Evolutionary conservation across 2,329 filamentous ascomycete genomes (phyloP), one percentile per base, ranked within the genome.

Genomic region (Alternaria brassicicola): DNA sequence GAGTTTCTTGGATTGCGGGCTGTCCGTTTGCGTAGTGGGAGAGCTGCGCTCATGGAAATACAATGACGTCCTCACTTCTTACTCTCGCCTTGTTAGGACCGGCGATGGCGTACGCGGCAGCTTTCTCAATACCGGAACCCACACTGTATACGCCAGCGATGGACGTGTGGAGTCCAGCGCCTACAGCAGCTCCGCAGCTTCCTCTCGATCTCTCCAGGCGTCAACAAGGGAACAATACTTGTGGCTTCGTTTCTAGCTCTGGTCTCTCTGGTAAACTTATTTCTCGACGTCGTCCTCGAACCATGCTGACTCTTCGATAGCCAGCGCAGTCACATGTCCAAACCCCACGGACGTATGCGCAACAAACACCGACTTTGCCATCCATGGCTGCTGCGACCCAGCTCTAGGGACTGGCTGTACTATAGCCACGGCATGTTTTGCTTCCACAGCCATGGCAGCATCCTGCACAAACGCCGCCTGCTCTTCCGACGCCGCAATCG

Each of bases 321-420:
- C 61, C 49, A 66, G 61, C 9, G 66, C 73, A 17, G 55, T 76
- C 57, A 75, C 73, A 15, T 77, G 74, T 36, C 59, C 62, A 28
- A 66, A 68, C 36, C 48, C 63, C 1, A 62, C 60, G 31, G 55
- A 64, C 25, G 63, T 70, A 31, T 77, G 75, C 61, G 74, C 74
- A 30, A 76, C 74, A 47, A 76, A 76, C 55, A 69, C 66, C 6
- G 62, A 56, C 53, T 65, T 66, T 15, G 72, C 68, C 39, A 69
- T 71, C 4, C 73, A 76, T 33, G 74, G 74, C 46, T 77, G 75
- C 64, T 77, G 75, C 59, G 55, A 74, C 42, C 60, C 67, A 1
- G 31, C 53, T 1, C 42, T 61, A 7, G 57, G 72, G 2, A 50
- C 63, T 1, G 26, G 65, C 6, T 77, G 75, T 54, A 66, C 45